Evolutionary conservation across 768 basidiomycete species (phyloP), one percentile per base, ranked within the genome.

Genomic region (Lactarius hatsudake): DNA sequence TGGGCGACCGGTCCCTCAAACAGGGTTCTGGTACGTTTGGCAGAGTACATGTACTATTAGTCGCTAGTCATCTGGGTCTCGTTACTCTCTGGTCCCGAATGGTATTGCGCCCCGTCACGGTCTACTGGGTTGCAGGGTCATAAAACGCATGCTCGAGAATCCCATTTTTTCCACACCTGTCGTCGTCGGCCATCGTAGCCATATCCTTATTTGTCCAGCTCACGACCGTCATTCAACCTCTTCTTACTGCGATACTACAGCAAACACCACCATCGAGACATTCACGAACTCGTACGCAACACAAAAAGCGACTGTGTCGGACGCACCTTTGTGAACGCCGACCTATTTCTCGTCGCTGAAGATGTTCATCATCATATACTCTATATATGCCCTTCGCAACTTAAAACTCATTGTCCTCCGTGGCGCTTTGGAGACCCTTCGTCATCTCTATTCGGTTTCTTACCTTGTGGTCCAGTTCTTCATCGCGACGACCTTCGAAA

Each of bases 321-420:
- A 36, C 2, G 28, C 38, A 12, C 70, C 63, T 34, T 62, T 61
- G 3, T 59, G 58, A 43, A 70, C 62, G 51, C 48, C 71, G 32
- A 72, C 67, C 12, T 69, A 75, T 62, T 17, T 80, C 15, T 67
- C 79, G 8, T 77, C 83, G 1, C 43, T 83, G 1, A 61, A 84
- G 38, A 68, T 78, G 4, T 67, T 86, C 51, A n/a, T n/a, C n/a
- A n/a, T 86, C 51, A 67, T 88, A 18, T 76, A 85, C 64, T 86
- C 87, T 0, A 79, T 82, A 57, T 78, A 82, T 20, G 87, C 84
- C 13, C 72, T 88, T 30, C 76, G 80, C 15, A 87, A 91, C 85
- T 65, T 85, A 6, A 84, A 89, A 70, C 78, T 92, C 63, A 71
- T 90, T 61, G 72, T 87, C 26, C 75, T 90, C 42, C 89, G 90